Base-by-base conservation (phyloP, 2,329 filamentous ascomycete genomes). In the Hypoxylon sp. region DNA sequence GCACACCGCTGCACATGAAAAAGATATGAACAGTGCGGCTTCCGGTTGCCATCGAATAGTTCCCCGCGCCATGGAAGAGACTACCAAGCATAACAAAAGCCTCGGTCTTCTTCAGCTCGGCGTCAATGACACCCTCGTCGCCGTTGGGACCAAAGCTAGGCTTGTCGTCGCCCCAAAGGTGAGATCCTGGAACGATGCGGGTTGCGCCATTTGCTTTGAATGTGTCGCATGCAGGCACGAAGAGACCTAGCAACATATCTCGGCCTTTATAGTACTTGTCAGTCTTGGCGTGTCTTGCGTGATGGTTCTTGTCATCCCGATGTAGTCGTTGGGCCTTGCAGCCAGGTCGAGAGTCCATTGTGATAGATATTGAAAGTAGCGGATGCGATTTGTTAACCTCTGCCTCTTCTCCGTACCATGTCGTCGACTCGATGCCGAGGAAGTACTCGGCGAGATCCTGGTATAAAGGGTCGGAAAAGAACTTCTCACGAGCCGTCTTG, bases 301-400 rank as follows among this genome's bases (percentile, higher is more conserved):
- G 71, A 40, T 72, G 70, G 44, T 70, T 72, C 51, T 72, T 73
- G 52, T 73, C 71, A 45, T 72, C 70, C 4, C 71, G 68, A 42
- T 73, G 70, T 5, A 73, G 61, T 6, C 62, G 59, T 45, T 72
- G 70, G 1, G 70, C 61, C 3, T 59, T 48, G 2, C 65, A 67
- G 2, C 68, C 66, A 0, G 70, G 68, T 4, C 64, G 67, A 1
- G 67, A 67, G 35, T 68, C 66, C 63, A 73, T 71, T 1, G 71
- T 69, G 36, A 72, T 73, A 13, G 69, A 59, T 17, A 71, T 71
- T 5, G 68, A 71, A 5, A 73, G 63, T 1, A 71, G 53, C 2
- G 71, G 71, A 26, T 71, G 61, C 5, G 68, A 71, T 1, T 59
- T 68, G 17, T 68, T 67, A 1, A 64, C 62, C 4, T 60, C 51